Conservation (phyloP, 2,329 filamentous ascomycete species). For the Acephala macrosclerotiorum region DNA sequence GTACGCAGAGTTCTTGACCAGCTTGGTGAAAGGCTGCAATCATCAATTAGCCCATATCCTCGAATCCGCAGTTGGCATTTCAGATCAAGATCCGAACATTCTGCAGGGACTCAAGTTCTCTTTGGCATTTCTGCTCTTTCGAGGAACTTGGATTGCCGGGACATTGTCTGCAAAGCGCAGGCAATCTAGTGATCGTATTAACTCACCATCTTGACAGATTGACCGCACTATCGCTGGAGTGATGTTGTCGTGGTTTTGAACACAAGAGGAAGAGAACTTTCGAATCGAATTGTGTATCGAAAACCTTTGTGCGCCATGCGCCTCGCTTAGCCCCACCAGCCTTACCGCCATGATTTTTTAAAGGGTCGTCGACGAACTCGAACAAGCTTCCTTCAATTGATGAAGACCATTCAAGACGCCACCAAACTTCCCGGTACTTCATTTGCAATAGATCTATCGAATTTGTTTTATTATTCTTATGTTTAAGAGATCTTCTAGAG, state of each 20-base stretch:
- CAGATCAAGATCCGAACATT: conserved; percentile 92
- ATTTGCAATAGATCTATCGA: too few species aligned
- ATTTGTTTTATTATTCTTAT: too few species aligned
- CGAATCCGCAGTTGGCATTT: conserved; percentile 99
- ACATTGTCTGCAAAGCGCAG: conserved; percentile 17
- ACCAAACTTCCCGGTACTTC: too few species aligned
- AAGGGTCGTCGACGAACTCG: conserved; percentile 19
- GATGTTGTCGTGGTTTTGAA: conserved; percentile 47
- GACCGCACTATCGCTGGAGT: conserved; percentile 47
- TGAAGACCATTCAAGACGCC: too few species aligned
- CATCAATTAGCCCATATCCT: conserved; percentile 49
- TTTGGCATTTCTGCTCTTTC: conserved; percentile 39
- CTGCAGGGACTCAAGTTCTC: conserved; percentile 74
- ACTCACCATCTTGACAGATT: conserved; percentile 74
- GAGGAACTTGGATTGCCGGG: conserved; percentile 30
- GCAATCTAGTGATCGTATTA: conserved; percentile 43
- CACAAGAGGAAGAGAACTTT: conserved; percentile 17
- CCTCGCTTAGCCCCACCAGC: conserved; percentile 28
- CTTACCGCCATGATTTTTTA: conserved; percentile 3
- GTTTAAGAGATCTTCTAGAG: too few species aligned
- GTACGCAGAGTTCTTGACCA: conserved; percentile 98
- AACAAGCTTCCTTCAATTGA: background rate
- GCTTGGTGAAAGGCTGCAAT: conserved; percentile 86
- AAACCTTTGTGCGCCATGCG: conserved; percentile 27
- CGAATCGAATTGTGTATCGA: conserved; percentile 20